Base-by-base conservation (phyloP, 176 grass and related monocot species). In the Lolium perenne region DNA sequence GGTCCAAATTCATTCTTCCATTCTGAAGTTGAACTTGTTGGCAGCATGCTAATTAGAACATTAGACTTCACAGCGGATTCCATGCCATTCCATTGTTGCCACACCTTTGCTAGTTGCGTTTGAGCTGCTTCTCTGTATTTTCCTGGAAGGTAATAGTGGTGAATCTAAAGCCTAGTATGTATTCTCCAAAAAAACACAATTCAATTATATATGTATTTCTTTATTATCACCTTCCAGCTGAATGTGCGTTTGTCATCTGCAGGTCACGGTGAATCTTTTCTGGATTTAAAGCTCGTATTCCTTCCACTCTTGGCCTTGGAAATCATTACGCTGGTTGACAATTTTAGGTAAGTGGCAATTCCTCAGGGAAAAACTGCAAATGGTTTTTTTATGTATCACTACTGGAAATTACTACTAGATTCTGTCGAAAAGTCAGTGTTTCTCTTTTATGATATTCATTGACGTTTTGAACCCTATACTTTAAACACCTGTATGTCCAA, bases 81-180 rank as follows among this genome's bases (percentile, higher is more conserved):
- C 91, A 79, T 95, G 86, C 12, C 93, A 92, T 93, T 88, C 93
- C 71, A 81, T 91, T 85, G 91, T 91, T 11, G 88, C 91, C 22
- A 87, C 80, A 38, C 91, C 91, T 0, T 91, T 95, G 86, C 81
- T 95, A 53, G 87, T 95, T 88, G 83, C 91, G 41, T 95, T 95
- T 88, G 91, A 95, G 77, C 86, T 95, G 15, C 86, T 92, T 86
- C 93, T 92, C 9, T 92, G 91, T 87, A 86, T 95, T 78, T 91
- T 89, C 32, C 88, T 95, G 32, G 86, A 92, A 64, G 85, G 72
- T 54, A 74, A 69, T 15, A 65, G 76, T 49, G 49, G 90, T 90
- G 89, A 92, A 72, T 87, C 46, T 14, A 49, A 71, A 43, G 25
- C 49, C 56, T 65, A 90, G 26, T 74, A 35, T 48, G 13, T 68